Evolutionary conservation across 2,329 filamentous ascomycete genomes (phyloP).

Genomic region (Aspergillus chevalieri): DNA sequence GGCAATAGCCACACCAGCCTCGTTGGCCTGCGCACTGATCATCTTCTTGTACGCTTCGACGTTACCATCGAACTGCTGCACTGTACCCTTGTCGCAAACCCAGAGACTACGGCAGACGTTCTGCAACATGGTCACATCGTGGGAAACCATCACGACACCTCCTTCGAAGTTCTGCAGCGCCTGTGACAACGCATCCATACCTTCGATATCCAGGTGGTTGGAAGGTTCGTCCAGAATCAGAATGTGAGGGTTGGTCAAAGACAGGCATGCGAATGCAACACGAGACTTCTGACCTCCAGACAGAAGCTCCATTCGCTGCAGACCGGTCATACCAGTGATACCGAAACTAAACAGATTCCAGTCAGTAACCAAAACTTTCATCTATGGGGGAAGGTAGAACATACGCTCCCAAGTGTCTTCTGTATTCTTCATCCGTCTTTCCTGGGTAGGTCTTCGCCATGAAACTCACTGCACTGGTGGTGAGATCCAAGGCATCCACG

Average conservation of each 20-base stretch:
- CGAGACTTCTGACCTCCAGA: constrained; percentile 98
- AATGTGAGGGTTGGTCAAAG: constrained; percentile 90
- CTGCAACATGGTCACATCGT: constrained; percentile 98
- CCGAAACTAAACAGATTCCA: constrained; percentile 43
- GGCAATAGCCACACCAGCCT: constrained; percentile 64
- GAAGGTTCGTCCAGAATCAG: constrained; percentile 96
- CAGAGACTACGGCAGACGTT: constrained; percentile 91
- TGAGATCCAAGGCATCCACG: constrained; percentile 90
- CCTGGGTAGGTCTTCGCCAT: constrained; percentile 92
- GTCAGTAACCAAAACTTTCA: constrained; percentile 2
- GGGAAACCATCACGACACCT: constrained; percentile 95
- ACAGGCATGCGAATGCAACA: constrained; percentile 95
- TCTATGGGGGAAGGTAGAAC: constrained; percentile 32
- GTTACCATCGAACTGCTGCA: constrained; percentile 92
- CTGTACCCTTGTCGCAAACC: constrained; percentile 91
- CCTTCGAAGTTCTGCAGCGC: constrained; percentile 84
- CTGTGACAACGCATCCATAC: constrained; percentile 88
- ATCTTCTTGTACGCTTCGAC: constrained; percentile 97
- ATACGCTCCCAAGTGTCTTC: constrained; percentile 84
- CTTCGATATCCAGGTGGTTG: constrained; percentile 98
- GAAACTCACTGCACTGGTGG: constrained; percentile 82
- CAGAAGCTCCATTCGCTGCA: constrained; percentile 90
- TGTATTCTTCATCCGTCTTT: constrained; percentile 92
- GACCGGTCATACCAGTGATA: constrained; percentile 86
- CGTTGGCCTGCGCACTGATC: constrained; percentile 82